phyloP scores from a whole-genome alignment of 345 rosid species.

The Iberis pinnata region DNA sequence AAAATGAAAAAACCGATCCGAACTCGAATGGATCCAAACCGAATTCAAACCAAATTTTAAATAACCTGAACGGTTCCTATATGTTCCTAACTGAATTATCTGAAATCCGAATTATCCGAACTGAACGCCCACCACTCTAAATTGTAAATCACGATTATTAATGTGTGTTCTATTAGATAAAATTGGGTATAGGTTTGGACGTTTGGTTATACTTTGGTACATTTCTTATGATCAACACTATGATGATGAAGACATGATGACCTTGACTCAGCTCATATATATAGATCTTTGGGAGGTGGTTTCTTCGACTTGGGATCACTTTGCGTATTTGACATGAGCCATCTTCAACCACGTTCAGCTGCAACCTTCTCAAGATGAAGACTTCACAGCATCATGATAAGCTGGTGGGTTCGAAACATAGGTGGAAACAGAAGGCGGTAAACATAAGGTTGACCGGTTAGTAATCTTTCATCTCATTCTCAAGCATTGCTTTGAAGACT shows the following conservation, averaged over 20 bases:
- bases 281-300: conserved; percentile 43
- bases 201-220: no score
- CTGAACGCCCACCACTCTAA: no score
- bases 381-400: conserved; percentile 36
- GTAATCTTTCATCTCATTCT: conserved; percentile 80
- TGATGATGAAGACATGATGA: conserved; percentile 41
- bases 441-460: conserved; percentile 10
- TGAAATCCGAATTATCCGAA: no score
- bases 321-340: conserved; percentile 28
- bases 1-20: no score
- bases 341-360: conserved; percentile 29
- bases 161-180: no score
- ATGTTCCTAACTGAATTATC: no score
- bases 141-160: no score
- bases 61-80: no score
- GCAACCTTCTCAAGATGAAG: conserved; percentile 30
- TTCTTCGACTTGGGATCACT: conserved; percentile 36
- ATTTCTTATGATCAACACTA: conserved; percentile 37
- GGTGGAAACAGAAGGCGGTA: conserved; percentile 30
- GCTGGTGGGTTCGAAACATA: conserved; percentile 35
- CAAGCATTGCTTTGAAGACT: conserved; percentile 81
- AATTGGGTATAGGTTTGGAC: no score
- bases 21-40: no score
- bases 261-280: conserved; percentile 52
- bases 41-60: no score